phyloP scores from a whole-genome alignment of 1,139 yeast species.

The Kodamaea fungicola region DNA sequence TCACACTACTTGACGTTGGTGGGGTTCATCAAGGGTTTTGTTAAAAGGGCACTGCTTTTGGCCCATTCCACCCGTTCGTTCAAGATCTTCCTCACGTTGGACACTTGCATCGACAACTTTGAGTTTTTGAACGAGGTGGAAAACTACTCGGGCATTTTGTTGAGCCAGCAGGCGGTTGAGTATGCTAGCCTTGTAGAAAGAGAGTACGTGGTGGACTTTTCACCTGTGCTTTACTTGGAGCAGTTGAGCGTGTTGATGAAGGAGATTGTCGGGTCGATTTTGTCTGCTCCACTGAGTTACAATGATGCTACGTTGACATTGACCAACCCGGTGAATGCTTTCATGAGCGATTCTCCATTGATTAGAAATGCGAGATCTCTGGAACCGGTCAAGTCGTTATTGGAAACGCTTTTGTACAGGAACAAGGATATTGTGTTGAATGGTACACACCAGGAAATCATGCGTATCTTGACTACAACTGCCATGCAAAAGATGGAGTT shows the following conservation, averaged over 20 bases:
- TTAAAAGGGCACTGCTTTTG: slow-evolving; percentile 32
- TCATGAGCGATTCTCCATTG: not conserved
- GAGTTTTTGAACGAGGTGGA: slow-evolving; percentile 42
- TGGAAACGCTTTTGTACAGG: not conserved
- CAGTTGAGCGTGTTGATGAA: slow-evolving; percentile 38
- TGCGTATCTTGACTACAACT: slow-evolving; percentile 29
- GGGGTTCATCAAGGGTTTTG: slow-evolving; percentile 47
- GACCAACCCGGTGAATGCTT: not conserved
- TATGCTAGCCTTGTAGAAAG: slow-evolving; percentile 26
- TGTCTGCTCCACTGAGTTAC: slow-evolving; percentile 11
- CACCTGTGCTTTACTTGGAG: slow-evolving; percentile 47
- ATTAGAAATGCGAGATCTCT: not conserved
- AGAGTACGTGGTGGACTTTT: slow-evolving; percentile 29
- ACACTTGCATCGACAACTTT: slow-evolving; percentile 37
- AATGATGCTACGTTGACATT: not conserved
- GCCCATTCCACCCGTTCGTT: slow-evolving; percentile 24
- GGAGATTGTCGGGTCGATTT: slow-evolving; percentile 28
- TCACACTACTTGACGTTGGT: slow-evolving; percentile 42
- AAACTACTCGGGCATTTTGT: slow-evolving; percentile 26
- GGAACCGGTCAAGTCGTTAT: not conserved
- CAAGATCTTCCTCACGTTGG: slow-evolving; percentile 33
- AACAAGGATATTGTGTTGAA: not conserved
- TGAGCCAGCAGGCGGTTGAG: slow-evolving; percentile 16
- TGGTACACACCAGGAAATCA: slow-evolving; percentile 16
- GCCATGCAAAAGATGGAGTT: slow-evolving; percentile 40